Evolutionary conservation across 2,329 filamentous ascomycete genomes (phyloP).

Genomic region (Parafenestella ontariensis): DNA sequence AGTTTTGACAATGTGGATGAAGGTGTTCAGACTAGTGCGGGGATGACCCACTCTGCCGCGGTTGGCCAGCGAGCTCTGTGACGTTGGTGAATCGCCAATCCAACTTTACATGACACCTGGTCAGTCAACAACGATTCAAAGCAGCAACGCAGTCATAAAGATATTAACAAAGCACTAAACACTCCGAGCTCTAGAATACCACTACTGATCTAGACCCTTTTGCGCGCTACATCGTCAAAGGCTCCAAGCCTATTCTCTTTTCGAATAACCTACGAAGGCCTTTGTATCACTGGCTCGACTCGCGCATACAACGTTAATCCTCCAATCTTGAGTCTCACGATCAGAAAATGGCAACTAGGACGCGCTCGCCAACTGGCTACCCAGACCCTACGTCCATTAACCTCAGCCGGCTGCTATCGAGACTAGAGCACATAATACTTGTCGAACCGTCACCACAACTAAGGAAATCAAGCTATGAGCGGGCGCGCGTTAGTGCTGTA

Average conservation of each 20-base stretch:
- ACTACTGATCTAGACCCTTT: background rate
- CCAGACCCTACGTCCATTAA: conserved; percentile 51
- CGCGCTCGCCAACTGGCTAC: conserved; percentile 30
- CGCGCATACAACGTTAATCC: background rate
- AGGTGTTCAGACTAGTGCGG: conserved; percentile 18
- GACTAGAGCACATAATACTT: conserved; percentile 71
- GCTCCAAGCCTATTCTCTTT: background rate
- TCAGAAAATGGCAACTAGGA: conserved; percentile 25
- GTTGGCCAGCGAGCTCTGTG: conserved; percentile 18
- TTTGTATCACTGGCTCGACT: background rate
- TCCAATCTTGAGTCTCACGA: background rate
- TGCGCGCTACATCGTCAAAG: background rate
- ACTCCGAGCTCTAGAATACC: background rate
- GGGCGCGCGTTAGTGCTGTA: conserved; percentile 65
- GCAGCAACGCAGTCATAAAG: background rate
- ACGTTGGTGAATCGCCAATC: conserved; percentile 9
- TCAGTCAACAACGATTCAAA: background rate
- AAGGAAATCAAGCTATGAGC: conserved; percentile 69
- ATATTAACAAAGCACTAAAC: background rate
- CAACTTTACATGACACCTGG: conserved; percentile 3
- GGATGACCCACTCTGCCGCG: conserved; percentile 8
- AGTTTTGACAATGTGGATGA: background rate
- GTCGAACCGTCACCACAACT: conserved; percentile 66
- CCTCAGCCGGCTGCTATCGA: conserved; percentile 69
- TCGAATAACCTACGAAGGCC: background rate